A percentile compares a stretch with the other conserved stretches of the same genome.
Conservation (phyloP, 306 rosid species). For the Trifolium repens region DNA sequence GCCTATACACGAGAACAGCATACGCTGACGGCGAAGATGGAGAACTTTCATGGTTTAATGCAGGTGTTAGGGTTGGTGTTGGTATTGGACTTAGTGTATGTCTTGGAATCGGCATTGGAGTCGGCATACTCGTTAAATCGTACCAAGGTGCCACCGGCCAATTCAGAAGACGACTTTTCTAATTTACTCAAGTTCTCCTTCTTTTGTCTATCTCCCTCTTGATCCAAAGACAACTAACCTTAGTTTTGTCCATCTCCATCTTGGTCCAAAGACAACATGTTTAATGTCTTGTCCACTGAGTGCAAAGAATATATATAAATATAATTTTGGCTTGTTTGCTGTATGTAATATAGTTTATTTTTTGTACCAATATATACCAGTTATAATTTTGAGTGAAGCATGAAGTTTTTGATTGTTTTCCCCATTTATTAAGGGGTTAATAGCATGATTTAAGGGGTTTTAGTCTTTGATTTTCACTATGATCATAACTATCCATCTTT, state of each 20-base stretch:
- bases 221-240: conserved; percentile 40
- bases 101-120: conserved; percentile 81
- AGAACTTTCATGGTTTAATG: conserved; percentile 86
- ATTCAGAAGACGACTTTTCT: conserved; percentile 60
- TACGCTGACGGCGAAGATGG: conserved; percentile 76
- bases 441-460: conserved; percentile 17
- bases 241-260: conserved; percentile 25
- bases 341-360: conserved; percentile 41
- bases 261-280: conserved; percentile 28
- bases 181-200: conserved; percentile 7
- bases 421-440: conserved; percentile 30
- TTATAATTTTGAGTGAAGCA: conserved; percentile 38
- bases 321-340: conserved; percentile 33
- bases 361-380: conserved; percentile 32
- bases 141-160: conserved; percentile 79
- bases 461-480: conserved; percentile 29
- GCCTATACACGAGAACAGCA: conserved; percentile 49
- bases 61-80: conserved; percentile 80
- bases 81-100: conserved; percentile 90
- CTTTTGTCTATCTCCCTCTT: conserved; percentile 18
- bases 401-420: conserved; percentile 38
- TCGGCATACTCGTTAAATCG: conserved; percentile 71
- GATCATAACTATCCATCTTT: conserved; percentile 15
- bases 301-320: conserved; percentile 25
- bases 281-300: conserved; percentile 32